Base-by-base conservation (phyloP, 2,329 filamentous ascomycete genomes). In the Cytospora chrysosperma region DNA sequence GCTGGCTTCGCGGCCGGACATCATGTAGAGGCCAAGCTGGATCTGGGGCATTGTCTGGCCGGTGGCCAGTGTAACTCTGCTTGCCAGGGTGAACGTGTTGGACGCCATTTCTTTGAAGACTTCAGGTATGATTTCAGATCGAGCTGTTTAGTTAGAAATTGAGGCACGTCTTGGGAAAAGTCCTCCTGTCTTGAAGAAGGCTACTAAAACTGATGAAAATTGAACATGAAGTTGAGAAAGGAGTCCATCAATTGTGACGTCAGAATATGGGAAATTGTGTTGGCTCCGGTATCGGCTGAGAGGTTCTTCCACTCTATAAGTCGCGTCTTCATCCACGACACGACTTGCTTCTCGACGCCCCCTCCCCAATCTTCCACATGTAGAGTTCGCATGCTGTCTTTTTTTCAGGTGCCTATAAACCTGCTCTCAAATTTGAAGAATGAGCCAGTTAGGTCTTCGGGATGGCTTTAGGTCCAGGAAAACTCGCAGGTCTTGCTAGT, bases 11-110 rank as follows among this genome's bases (percentile, higher is more conserved):
- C 73, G 73, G 1, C 88, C 85, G 4, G 82, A 84, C 74, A 89
- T 90, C 77, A 89, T 81, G 76, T 92, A 93, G 13, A 92, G 85
- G 5, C 90, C 90, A 1, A 92, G 82, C 68, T 92, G 89, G 68
- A 92, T 86, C 69, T 84, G 85, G 17, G 90, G 90, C 75, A 92
- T 91, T 17, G 79, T 79, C 62, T 83, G 76, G 71, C 87, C 86
- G 79, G 90, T 90, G 69, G 84, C 75, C 62, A 90, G 82, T 80
- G 65, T 67, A 52, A 67, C 63, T 37, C 62, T 40, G 53, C 34
- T 63, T 28, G 65, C 63, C 15, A 67, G 56, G 7, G 65, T 56
- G 17, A 56, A 67, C 5, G 65, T 62, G 40, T 62, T 61, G 1
- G 65, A 37, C 4, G 59, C 51, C 65, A 67, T 67, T 13, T 9